Base-by-base conservation (phyloP, 345 rosid genomes). In the Corchorus olitorius region DNA sequence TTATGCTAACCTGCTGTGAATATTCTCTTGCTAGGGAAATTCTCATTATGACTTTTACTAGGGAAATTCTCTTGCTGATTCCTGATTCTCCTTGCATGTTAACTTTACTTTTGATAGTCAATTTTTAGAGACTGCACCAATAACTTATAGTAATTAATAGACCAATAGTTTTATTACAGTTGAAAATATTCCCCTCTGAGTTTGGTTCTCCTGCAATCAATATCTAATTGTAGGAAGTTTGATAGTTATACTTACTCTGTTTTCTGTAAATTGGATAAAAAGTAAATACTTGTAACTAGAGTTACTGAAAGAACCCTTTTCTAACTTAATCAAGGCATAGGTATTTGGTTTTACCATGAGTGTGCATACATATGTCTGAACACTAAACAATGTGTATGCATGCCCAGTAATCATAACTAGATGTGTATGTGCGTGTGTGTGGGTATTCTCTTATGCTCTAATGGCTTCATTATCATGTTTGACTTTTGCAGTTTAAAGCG, bases 401-500 rank as follows among this genome's bases (percentile, higher is more conserved):
- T 27, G 27, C 27, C 27, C 27, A 27, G 27, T 27, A 27, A 27
- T 27, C 27, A 27, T 27, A 27, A 27, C 27, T 27, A 27, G 27
- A 27, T 70, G 20, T 68, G 12, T 13, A 49, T 33, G 4, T 50
- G 6, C 33, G 43, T 69, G 15, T 15, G 73, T 52, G 56, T 66
- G 41, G 14, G 10, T 52, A 13, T 53, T 64, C 7, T 65, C 17
- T 17, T 53, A 34, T 75, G 15, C 27, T 13, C 54, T 70, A 67
- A 81, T 68, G 33, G 70, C 54, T 75, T 19, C 19, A 69, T 52
- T 49, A 73, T 19, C 19, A 69, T 52, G 68, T 12, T 63, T 68
- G 60, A 34, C 19, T 81, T 68, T 63, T 83, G 78, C 88, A 86
- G 92, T 76, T 84, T 87, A 65, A 63, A 19, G 73, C 82, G 88